Base-by-base conservation (phyloP, 1,139 yeast genomes). In the Debaryomyces udenii region DNA sequence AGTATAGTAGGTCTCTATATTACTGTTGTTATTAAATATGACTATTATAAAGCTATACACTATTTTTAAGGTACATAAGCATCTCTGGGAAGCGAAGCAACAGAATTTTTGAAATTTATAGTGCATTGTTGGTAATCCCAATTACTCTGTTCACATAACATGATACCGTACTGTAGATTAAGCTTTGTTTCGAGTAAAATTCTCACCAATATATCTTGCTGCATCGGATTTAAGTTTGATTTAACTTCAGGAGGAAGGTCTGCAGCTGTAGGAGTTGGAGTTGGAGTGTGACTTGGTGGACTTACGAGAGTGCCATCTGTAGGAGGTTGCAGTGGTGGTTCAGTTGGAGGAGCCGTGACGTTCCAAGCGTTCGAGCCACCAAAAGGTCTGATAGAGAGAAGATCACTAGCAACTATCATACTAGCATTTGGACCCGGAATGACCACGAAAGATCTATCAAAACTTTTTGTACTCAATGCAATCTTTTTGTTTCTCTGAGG, bases 81-180 rank as follows among this genome's bases (percentile, higher is more conserved):
- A 24, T 71, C 76, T 30, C 68, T 62, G 4, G 79, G 79, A 34
- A 74, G 63, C 9, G 74, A 59, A 2, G 62, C 64, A 15, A 62
- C 74, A 26, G 89, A 84, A 50, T 78, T 81, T 52, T 81, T 80
- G 64, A 91, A 93, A 47, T 88, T 83, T 37, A 74, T 74, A 16
- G 81, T 69, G 31, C 96, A 91, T 44, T 70, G 76, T 37, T 79
- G 82, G 52, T 80, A 83, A 62, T 88, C 86, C 91, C 96, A 91
- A 42, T 80, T 76, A 54, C 96, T 89, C 61, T 90, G 96, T 57
- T 90, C 91, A 40, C 93, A 86, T 38, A 94, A 76, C 89, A 91
- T 81, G 27, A 83, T 66, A 1, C 94, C 88, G 60, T 83, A 93
- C 53, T 86, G 86, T 18, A 87, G 71, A 51, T 80, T 90, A 49